phyloP scores from a whole-genome alignment of 768 basidiomycete genomes.

The Suillus sp. region DNA sequence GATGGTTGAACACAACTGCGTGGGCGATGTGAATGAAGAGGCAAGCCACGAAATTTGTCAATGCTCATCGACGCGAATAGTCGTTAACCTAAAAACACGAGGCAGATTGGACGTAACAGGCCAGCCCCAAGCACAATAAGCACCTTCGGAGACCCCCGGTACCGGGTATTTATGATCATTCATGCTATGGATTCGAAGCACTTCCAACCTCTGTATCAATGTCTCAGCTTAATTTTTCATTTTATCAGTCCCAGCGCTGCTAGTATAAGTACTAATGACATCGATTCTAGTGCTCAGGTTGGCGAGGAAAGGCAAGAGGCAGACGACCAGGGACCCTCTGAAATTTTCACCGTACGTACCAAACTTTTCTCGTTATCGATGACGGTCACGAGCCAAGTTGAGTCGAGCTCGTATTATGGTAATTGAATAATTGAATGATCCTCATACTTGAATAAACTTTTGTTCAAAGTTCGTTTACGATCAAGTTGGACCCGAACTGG shows the following conservation, averaged over 20 bases:
- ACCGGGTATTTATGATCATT: neutral
- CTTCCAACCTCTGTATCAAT: neutral
- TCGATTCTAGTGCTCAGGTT: neutral
- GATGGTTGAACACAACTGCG: neutral
- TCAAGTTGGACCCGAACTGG: neutral
- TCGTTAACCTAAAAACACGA: neutral
- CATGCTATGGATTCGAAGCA: neutral
- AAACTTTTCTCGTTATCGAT: neutral
- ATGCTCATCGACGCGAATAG: neutral
- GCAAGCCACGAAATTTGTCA: neutral
- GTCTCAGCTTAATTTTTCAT: neutral
- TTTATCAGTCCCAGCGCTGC: neutral
- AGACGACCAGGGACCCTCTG: neutral
- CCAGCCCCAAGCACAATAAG: neutral
- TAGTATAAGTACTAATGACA: neutral
- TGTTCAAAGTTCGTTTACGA: neutral
- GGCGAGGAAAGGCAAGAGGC: neutral
- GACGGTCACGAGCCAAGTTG: neutral
- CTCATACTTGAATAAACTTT: neutral
- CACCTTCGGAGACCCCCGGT: neutral
- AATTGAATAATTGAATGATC: neutral
- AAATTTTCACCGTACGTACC: neutral
- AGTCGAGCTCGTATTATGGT: neutral
- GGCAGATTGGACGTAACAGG: neutral
- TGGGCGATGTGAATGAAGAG: neutral